These are phyloP conservation scores for Cladorrhinum sp. DNA, from an alignment of 2,329 filamentous ascomycete species.

Conservation along the genomic window DNA sequence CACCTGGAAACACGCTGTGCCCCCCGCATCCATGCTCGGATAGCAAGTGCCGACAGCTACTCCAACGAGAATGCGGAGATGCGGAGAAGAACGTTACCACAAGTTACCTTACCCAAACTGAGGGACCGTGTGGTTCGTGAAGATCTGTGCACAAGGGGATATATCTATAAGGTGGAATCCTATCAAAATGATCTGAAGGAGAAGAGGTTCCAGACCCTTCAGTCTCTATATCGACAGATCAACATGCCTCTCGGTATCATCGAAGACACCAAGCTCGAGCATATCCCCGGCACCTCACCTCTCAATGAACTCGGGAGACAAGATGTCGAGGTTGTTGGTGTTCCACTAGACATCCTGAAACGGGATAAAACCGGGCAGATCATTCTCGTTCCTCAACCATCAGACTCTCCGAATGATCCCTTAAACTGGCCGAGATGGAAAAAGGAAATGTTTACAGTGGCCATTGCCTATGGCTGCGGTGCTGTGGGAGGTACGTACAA, in stretches of 20 bases:
- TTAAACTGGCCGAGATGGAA: constrained; percentile 43
- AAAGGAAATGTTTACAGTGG: constrained; percentile 37
- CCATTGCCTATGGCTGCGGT: constrained; percentile 38
- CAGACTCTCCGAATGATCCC: constrained; percentile 45
- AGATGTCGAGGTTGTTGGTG: constrained; percentile 21
- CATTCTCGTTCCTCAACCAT: constrained; percentile 50
- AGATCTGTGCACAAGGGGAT: neutral
- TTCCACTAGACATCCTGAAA: constrained; percentile 26
- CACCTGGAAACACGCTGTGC: neutral
- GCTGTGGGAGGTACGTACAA: constrained; percentile 33
- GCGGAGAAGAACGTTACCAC: neutral
- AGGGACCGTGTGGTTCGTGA: neutral
- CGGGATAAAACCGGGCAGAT: constrained; percentile 35
- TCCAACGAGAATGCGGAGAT: neutral
- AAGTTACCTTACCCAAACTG: neutral
- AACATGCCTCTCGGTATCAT: constrained; percentile 29
- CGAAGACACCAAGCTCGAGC: constrained; percentile 28
- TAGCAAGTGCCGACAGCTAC: neutral
- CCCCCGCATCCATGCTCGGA: neutral
- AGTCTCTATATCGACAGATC: neutral
- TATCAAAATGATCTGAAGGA: neutral
- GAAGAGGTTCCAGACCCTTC: neutral
- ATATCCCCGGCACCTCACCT: constrained; percentile 30
- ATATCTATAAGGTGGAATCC: neutral
- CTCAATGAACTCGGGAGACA: constrained; percentile 25